Percentiles rank a stretch among this genome's conserved stretches.
These are phyloP conservation scores for Clonostachys rosea DNA, from an alignment of 2,329 filamentous ascomycete genomes.

Conservation along the genomic window DNA sequence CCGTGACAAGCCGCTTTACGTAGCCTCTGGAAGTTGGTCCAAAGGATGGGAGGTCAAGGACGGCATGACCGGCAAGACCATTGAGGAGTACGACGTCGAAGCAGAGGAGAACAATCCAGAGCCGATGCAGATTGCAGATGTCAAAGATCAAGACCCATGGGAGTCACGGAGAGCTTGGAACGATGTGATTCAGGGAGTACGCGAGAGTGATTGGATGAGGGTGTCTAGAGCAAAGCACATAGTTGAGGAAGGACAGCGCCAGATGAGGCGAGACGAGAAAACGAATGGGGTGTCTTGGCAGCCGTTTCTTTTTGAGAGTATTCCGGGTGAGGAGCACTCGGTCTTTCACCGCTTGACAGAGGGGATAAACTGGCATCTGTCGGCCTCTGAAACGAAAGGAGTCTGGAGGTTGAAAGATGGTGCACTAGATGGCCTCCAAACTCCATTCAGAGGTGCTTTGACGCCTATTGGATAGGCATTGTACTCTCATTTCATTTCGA, in stretches of 20 bases:
- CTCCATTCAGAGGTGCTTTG: too few relatives aligned
- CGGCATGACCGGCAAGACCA: background rate
- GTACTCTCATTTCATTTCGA: too few relatives aligned
- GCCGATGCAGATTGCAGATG: slow-evolving; percentile 3
- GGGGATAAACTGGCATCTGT: slow-evolving; percentile 18
- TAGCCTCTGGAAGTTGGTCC: slow-evolving; percentile 8
- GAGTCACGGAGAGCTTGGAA: slow-evolving; percentile 79
- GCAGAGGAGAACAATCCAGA: background rate
- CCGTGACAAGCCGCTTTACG: slow-evolving; percentile 6
- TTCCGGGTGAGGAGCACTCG: slow-evolving; percentile 14
- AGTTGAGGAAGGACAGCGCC: slow-evolving; percentile 78
- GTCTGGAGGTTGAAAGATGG: slow-evolving; percentile 26
- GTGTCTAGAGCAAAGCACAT: slow-evolving; percentile 69
- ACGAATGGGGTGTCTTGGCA: slow-evolving; percentile 27
- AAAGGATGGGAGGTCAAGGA: slow-evolving; percentile 5
- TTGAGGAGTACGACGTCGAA: background rate
- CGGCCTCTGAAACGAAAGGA: slow-evolving; percentile 27
- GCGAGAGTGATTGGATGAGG: slow-evolving; percentile 68
- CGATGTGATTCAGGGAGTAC: slow-evolving; percentile 69
- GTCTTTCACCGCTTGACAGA: slow-evolving; percentile 22
- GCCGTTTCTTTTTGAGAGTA: slow-evolving; percentile 27
- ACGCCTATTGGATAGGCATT: too few relatives aligned
- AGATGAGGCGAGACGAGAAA: slow-evolving; percentile 65
- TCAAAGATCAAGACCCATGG: slow-evolving; percentile 71
- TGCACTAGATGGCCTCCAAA: too few relatives aligned